Percentiles rank a stretch among this genome's conserved stretches.
Conservation (phyloP, 805 yeast genomes). For the Nakazawaea holstii region DNA sequence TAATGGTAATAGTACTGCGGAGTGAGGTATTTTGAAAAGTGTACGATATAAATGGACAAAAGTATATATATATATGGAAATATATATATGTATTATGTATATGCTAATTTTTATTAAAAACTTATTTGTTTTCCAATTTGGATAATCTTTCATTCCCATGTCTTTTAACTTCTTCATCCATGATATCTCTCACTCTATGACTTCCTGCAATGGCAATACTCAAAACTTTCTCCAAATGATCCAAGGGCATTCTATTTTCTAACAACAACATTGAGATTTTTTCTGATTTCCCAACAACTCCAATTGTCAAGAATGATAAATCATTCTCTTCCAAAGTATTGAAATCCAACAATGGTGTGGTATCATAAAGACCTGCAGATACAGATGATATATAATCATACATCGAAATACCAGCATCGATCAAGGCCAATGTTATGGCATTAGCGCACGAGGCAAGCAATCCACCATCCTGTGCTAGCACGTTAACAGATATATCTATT, state of each 20-base stretch:
- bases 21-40: no score
- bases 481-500: constrained; percentile 70
- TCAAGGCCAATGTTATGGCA: constrained; percentile 80
- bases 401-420: constrained; percentile 95
- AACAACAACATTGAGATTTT: constrained; percentile 70
- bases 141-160: constrained; percentile 60
- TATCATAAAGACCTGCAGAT: constrained; percentile 73
- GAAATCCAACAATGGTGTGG: constrained; percentile 73
- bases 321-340: constrained; percentile 81
- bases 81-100: no score
- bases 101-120: background rate
- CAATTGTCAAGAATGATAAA: constrained; percentile 75
- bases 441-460: constrained; percentile 73
- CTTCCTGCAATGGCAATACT: constrained; percentile 86
- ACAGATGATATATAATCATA: constrained; percentile 83
- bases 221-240: constrained; percentile 66
- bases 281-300: constrained; percentile 77
- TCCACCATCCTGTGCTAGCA: constrained; percentile 89
- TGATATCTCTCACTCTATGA: constrained; percentile 71
- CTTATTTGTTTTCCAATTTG: constrained; percentile 25
- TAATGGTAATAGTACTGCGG: background rate
- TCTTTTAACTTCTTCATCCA: constrained; percentile 79
- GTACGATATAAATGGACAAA: no score
- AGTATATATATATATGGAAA: no score
- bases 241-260: constrained; percentile 84